A percentile compares a stretch with the other conserved stretches of the same genome.
Evolutionary conservation across 1,139 yeast genomes (phyloP).

Genomic region (Suhomyces guaymorum): DNA sequence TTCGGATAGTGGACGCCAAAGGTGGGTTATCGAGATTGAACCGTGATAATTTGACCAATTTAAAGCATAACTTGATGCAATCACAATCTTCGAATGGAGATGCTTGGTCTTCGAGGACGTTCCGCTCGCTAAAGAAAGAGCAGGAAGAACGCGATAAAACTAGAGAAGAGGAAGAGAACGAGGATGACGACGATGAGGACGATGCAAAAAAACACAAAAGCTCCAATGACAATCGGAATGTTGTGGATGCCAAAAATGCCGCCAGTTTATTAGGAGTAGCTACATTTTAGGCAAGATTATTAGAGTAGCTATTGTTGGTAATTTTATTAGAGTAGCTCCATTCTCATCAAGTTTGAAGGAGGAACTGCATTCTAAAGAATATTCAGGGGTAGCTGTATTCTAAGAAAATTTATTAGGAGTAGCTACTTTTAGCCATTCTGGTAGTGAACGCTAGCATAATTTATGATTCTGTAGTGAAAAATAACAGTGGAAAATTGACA

Average conservation of each 20-base stretch:
- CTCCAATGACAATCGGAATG: slow-evolving; percentile 24
- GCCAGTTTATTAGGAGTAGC: slow-evolving; percentile 78
- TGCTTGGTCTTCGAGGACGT: slow-evolving; percentile 64
- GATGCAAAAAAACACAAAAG: slow-evolving; percentile 24
- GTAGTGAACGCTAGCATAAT: too few species aligned
- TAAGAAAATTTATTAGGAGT: too few species aligned
- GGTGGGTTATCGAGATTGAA: slow-evolving; percentile 88
- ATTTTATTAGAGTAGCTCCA: neutral
- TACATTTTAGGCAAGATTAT: slow-evolving; percentile 47
- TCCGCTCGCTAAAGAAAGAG: slow-evolving; percentile 52
- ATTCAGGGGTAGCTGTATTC: too few species aligned
- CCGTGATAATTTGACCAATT: slow-evolving; percentile 58
- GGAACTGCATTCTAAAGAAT: too few species aligned
- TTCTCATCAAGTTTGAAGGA: too few species aligned
- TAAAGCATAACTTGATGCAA: slow-evolving; percentile 48
- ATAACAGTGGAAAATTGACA: too few species aligned
- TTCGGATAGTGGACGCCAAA: slow-evolving; percentile 71
- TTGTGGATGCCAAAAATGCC: slow-evolving; percentile 78
- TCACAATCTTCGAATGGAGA: slow-evolving; percentile 58
- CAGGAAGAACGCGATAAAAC: slow-evolving; percentile 22
- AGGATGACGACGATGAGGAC: too few species aligned
- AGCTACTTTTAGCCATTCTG: too few species aligned
- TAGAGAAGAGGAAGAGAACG: slow-evolving; percentile 21
- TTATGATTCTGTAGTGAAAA: too few species aligned
- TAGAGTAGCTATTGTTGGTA: neutral